phyloP scores from a whole-genome alignment of 1,284 basidiomycete genomes.

The Uromyces viciae-fabae region DNA sequence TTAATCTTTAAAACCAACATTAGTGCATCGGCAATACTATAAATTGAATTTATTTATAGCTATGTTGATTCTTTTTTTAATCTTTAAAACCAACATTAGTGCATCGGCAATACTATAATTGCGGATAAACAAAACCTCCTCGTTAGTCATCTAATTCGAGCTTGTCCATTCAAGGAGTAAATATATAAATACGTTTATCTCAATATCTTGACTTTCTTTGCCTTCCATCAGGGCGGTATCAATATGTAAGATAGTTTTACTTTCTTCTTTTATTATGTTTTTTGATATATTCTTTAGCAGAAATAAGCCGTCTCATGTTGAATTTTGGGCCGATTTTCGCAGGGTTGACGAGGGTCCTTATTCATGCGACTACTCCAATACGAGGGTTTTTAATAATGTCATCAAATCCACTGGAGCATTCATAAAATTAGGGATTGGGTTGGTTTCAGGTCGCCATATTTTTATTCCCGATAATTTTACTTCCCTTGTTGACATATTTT shows the following conservation, averaged over 20 bases:
- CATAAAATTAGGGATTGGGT: conserved; percentile 45
- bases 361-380: conserved; percentile 31
- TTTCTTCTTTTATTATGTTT: too few relatives aligned
- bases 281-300: background rate
- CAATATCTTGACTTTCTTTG: background rate
- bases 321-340: too few relatives aligned
- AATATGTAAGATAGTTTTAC: conserved; percentile 30
- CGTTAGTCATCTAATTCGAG: conserved; percentile 27
- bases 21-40: background rate
- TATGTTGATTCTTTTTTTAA: background rate
- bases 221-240: conserved; percentile 28
- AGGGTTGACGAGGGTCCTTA: conserved; percentile 44
- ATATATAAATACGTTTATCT: too few relatives aligned
- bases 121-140: conserved; percentile 36
- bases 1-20: too few relatives aligned
- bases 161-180: too few relatives aligned
- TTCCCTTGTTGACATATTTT: background rate
- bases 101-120: conserved; percentile 43
- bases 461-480: background rate
- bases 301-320: background rate
- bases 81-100: background rate
- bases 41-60: background rate
- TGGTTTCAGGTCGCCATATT: background rate
- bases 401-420: conserved; percentile 34
- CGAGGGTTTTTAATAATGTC: conserved; percentile 34